Percentiles rank a stretch among this genome's conserved stretches.
These are phyloP conservation scores for Russula earlei DNA, from an alignment of 768 basidiomycete genomes.

Conservation along the genomic window DNA sequence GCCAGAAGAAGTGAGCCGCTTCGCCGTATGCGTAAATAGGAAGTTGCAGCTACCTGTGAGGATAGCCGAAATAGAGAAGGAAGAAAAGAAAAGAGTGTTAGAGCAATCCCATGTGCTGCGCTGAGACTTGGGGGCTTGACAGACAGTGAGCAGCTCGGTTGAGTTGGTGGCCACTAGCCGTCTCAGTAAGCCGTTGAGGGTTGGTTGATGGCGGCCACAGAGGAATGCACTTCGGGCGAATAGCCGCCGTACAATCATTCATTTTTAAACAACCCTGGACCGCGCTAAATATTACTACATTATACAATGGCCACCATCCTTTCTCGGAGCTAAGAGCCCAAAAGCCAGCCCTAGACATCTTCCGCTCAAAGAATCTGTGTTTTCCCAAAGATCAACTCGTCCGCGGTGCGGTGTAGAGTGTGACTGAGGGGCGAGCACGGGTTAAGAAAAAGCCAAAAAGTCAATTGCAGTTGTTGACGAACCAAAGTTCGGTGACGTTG, in stretches of 20 bases:
- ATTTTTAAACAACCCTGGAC: neutral
- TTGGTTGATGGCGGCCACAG: slow-evolving; percentile 20
- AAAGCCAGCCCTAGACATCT: neutral
- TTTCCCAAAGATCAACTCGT: neutral
- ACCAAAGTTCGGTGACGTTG: slow-evolving; percentile 1
- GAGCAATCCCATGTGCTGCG: slow-evolving; percentile 19
- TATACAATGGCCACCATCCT: too few species aligned
- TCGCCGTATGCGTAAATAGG: slow-evolving; percentile 2
- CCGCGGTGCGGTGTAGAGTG: neutral
- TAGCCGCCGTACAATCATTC: slow-evolving; percentile 2
- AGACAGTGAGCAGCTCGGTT: slow-evolving; percentile 17
- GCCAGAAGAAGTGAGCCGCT: slow-evolving; percentile 8
- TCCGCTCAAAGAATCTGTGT: neutral
- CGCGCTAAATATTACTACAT: too few species aligned
- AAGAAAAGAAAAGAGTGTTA: neutral
- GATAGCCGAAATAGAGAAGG: neutral
- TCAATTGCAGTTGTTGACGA: neutral
- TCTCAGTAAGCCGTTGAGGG: slow-evolving; percentile 18
- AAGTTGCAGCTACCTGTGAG: slow-evolving; percentile 12
- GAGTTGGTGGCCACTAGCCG: slow-evolving; percentile 17
- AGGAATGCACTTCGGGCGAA: slow-evolving; percentile 3
- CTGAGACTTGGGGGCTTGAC: slow-evolving; percentile 1
- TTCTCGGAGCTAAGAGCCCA: neutral
- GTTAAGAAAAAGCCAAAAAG: neutral
- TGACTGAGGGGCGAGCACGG: neutral